Evolutionary conservation across 257 asterid genomes (phyloP).

Genomic region (Nicotiana attenuata): DNA sequence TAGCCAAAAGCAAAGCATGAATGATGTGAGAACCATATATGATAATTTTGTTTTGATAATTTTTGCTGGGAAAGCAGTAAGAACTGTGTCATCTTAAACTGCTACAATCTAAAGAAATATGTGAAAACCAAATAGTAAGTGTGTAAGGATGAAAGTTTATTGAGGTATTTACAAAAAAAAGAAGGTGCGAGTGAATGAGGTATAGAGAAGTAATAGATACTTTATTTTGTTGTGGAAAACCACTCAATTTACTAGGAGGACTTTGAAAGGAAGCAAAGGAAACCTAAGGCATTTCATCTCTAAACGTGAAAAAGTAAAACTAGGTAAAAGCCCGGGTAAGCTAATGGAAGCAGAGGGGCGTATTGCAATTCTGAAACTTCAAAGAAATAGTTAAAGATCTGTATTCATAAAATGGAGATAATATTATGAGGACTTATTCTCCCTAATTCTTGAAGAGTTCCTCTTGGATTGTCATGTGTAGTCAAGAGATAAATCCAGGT

Average conservation of each 20-base stretch:
- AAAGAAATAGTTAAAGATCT: background rate
- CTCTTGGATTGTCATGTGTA: background rate
- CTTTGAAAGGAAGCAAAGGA: background rate
- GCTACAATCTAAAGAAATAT: background rate
- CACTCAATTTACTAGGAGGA: background rate
- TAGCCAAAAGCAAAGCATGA: background rate
- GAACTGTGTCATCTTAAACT: background rate
- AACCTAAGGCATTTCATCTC: background rate
- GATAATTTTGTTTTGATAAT: background rate
- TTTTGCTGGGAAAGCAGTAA: background rate
- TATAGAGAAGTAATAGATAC: background rate
- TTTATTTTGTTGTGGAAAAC: background rate
- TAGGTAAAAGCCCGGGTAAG: background rate
- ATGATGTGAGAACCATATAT: background rate
- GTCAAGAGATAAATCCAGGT: background rate
- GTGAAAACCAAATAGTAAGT: background rate
- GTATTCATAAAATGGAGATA: background rate
- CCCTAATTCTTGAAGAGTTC: background rate
- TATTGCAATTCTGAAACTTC: background rate
- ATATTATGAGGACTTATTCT: background rate
- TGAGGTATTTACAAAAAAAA: background rate
- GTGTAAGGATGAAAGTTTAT: background rate
- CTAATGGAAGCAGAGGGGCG: background rate
- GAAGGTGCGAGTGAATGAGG: background rate
- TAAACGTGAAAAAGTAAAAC: background rate